phyloP scores from a whole-genome alignment of 1,139 yeast species.

The Kodamaea sp. region DNA sequence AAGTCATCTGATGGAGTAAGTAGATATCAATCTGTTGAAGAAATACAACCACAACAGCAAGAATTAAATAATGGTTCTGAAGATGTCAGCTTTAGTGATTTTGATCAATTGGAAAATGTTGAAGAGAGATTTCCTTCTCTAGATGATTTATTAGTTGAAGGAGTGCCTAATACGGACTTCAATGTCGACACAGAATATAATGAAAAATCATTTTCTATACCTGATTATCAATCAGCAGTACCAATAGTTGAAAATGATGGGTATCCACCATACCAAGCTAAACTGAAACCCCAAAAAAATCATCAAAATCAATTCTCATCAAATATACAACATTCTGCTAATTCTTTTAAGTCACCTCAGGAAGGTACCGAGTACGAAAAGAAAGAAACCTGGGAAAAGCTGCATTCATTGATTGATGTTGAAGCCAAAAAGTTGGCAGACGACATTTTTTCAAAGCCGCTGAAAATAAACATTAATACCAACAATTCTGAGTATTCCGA shows the following conservation, averaged over 20 bases:
- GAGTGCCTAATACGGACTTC: constrained; percentile 1
- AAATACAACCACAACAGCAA: constrained; percentile 7
- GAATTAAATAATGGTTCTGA: constrained; percentile 4
- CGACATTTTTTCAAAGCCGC: constrained; percentile 31
- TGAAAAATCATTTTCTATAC: not conserved
- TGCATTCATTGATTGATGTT: constrained; percentile 15
- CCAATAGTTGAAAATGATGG: not conserved
- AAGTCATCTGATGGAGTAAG: too few species aligned
- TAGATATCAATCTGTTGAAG: not conserved
- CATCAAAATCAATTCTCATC: not conserved
- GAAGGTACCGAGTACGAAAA: constrained; percentile 22
- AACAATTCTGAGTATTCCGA: too few species aligned
- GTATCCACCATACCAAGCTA: constrained; percentile 14
- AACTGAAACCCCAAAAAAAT: constrained; percentile 7
- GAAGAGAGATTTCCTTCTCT: constrained; percentile 45
- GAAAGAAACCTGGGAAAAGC: constrained; percentile 40
- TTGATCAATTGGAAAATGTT: constrained; percentile 37
- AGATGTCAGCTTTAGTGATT: constrained; percentile 25
- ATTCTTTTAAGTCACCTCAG: not conserved
- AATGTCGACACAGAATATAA: not conserved
- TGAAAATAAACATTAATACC: not conserved
- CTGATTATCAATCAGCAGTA: not conserved
- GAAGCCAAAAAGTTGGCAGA: constrained; percentile 41
- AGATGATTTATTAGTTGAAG: constrained; percentile 28
- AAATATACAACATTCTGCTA: too few species aligned